Percentiles rank a stretch among this genome's conserved stretches.
Evolutionary conservation across 306 rosid genomes (phyloP).

Genomic region (Sophora flavescens): DNA sequence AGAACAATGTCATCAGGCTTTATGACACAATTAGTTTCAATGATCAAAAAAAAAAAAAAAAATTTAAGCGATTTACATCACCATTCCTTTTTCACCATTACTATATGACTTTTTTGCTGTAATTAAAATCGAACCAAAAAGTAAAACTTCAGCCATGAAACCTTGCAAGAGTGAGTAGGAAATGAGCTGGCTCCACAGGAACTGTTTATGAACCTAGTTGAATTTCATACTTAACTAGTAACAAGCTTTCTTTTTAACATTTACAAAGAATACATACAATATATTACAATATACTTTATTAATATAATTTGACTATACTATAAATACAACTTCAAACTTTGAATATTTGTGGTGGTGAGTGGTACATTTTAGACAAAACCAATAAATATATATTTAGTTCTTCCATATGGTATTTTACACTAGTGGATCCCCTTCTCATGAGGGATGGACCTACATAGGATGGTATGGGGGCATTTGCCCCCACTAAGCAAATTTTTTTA

Average conservation of each 20-base stretch:
- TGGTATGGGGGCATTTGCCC: no score
- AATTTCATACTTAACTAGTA: background rate
- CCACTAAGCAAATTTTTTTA: no score
- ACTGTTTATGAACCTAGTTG: background rate
- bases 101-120: background rate
- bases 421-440: no score
- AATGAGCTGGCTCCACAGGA: slow-evolving; percentile 7
- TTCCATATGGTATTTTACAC: background rate
- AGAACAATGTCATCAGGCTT: no score
- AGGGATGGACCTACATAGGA: no score
- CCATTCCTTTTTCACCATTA: background rate
- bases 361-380: background rate
- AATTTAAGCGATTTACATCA: background rate
- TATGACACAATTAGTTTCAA: no score
- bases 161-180: background rate
- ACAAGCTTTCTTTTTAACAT: background rate
- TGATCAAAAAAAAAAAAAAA: no score
- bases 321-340: no score
- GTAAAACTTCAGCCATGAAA: background rate
- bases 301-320: no score
- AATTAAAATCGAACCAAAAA: background rate
- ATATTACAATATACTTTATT: no score
- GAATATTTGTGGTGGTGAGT: no score
- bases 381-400: background rate
- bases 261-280: no score